Percentiles rank a stretch among this genome's conserved stretches.
Conservation (phyloP, 2,329 filamentous ascomycete species). For the Cladosporium oxysporum region DNA sequence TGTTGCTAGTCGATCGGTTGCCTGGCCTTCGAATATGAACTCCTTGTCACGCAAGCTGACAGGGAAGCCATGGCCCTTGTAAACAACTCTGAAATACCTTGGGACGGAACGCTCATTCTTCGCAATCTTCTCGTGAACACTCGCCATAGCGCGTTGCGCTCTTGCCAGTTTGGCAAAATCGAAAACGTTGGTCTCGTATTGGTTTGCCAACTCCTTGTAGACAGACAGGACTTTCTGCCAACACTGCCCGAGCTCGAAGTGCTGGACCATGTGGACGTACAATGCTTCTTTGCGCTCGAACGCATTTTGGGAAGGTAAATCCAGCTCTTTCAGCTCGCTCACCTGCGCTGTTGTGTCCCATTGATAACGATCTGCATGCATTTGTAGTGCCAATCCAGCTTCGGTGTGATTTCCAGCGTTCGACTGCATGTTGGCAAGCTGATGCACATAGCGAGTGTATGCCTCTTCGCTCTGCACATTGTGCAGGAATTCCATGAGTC, state of each 20-base stretch:
- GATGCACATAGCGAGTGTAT: conserved; percentile 93
- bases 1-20: conserved; percentile 72
- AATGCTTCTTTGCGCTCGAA: conserved; percentile 92
- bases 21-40: conserved; percentile 84
- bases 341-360: conserved; percentile 77
- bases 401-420: conserved; percentile 78
- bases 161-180: conserved; percentile 91
- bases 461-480: conserved; percentile 98
- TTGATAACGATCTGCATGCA: conserved; percentile 89
- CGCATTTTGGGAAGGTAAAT: conserved; percentile 78
- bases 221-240: conserved; percentile 87
- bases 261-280: conserved; percentile 92
- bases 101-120: conserved; percentile 77
- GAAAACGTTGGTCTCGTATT: conserved; percentile 87
- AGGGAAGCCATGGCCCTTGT: conserved; percentile 87
- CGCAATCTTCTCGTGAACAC: conserved; percentile 84
- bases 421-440: conserved; percentile 76
- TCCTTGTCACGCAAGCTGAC: conserved; percentile 80
- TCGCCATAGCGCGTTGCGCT: conserved; percentile 85
- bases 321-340: conserved; percentile 68
- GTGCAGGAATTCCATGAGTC: conserved; percentile 92
- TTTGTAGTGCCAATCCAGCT: conserved; percentile 81
- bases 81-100: conserved; percentile 89
- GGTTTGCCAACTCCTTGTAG: conserved; percentile 86
- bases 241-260: conserved; percentile 90